phyloP scores from a whole-genome alignment of 768 basidiomycete species.

The Russula ochroleuca region DNA sequence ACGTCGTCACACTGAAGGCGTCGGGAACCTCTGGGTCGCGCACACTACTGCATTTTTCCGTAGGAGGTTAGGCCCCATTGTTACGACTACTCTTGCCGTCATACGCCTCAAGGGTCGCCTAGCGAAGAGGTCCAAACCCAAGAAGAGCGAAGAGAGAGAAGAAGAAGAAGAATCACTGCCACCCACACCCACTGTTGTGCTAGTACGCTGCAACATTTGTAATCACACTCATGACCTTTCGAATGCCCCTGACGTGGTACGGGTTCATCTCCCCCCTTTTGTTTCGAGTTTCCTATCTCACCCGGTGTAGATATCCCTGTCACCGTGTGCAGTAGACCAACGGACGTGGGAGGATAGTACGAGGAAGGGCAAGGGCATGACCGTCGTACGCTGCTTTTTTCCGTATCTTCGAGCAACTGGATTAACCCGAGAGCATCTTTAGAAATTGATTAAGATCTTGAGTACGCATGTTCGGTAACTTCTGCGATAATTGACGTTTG shows the following conservation, averaged over 20 bases:
- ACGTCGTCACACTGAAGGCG: slow-evolving; percentile 11
- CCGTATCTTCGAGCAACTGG: not conserved
- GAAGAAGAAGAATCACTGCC: not conserved
- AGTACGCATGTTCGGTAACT: not conserved
- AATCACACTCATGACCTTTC: not conserved
- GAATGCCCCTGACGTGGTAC: slow-evolving; percentile 16
- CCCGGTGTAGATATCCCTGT: slow-evolving; percentile 14
- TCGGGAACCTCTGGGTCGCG: not conserved
- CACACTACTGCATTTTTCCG: not conserved
- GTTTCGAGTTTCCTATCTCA: not conserved
- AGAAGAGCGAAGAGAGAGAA: not conserved
- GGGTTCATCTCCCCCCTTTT: not conserved
- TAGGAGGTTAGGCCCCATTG: not conserved
- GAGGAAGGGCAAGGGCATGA: slow-evolving; percentile 21
- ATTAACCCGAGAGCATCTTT: not conserved
- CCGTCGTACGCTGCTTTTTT: slow-evolving; percentile 11
- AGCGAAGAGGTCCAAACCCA: not conserved
- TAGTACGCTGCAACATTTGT: not conserved
- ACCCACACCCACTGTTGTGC: not conserved
- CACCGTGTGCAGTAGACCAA: slow-evolving; percentile 17
- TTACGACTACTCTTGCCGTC: not conserved
- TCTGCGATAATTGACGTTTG: not conserved
- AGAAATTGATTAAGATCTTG: slow-evolving; percentile 14
- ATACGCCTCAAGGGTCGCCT: slow-evolving; percentile 4
- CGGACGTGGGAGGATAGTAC: slow-evolving; percentile 15